Evolutionary conservation across 2,329 filamentous ascomycete species (phyloP).

Genomic region (Aspergillus texensis): DNA sequence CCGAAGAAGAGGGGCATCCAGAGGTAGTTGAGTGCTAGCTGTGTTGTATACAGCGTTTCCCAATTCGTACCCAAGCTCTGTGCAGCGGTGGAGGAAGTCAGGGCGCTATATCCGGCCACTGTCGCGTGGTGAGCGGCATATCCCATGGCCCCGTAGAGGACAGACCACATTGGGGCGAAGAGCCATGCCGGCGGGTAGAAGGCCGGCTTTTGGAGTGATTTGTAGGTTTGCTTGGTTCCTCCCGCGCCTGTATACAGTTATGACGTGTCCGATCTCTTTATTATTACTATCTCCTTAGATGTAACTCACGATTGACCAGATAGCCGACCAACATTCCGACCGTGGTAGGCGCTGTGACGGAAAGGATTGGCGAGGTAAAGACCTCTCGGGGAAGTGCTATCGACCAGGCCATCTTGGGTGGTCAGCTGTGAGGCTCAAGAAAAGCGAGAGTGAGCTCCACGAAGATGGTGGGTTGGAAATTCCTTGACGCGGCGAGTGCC

Average conservation of each 20-base stretch:
- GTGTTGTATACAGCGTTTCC: constrained; percentile 80
- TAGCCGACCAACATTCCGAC: constrained; percentile 31
- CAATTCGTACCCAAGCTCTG: constrained; percentile 65
- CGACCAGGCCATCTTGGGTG: constrained; percentile 32
- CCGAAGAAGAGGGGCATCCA: constrained; percentile 96
- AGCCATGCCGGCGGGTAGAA: constrained; percentile 58
- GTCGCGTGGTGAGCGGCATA: constrained; percentile 83
- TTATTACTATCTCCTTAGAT: background rate
- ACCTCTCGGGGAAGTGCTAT: constrained; percentile 32
- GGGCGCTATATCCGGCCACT: constrained; percentile 59
- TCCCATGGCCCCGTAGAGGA: constrained; percentile 73
- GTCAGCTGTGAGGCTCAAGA: background rate
- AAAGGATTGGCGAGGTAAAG: constrained; percentile 34
- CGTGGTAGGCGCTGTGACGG: constrained; percentile 32
- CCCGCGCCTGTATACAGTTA: constrained; percentile 23
- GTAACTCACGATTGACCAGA: constrained; percentile 31
- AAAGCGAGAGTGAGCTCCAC: background rate
- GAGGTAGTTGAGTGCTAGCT: constrained; percentile 79
- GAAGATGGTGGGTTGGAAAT: background rate
- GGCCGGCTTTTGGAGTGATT: constrained; percentile 50
- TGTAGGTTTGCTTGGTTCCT: constrained; percentile 41
- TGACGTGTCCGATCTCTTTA: background rate
- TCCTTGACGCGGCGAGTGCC: background rate
- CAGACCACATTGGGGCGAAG: constrained; percentile 62
- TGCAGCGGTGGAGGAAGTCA: constrained; percentile 54